A percentile compares a stretch with the other conserved stretches of the same genome.
Evolutionary conservation across 768 basidiomycete species (phyloP).

Genomic region (Chalciporus piperatus): DNA sequence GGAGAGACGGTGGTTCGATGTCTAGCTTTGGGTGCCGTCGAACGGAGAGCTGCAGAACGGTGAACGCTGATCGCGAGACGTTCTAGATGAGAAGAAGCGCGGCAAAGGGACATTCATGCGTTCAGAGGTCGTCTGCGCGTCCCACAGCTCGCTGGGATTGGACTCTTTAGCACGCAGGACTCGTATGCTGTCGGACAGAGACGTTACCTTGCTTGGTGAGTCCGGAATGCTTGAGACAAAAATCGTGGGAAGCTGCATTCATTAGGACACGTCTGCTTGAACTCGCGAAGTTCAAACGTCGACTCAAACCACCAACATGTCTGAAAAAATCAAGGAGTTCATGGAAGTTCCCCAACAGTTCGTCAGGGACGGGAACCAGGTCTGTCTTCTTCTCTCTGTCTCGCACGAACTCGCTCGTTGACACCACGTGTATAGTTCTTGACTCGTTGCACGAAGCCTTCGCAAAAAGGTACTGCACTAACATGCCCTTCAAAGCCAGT

Average conservation of each 20-base stretch:
- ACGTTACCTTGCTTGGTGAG: slow-evolving; percentile 16
- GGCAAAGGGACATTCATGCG: slow-evolving; percentile 62
- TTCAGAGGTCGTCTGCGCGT: slow-evolving; percentile 16
- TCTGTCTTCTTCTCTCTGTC: slow-evolving; percentile 31
- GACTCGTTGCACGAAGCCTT: slow-evolving; percentile 96
- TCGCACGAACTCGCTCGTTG: slow-evolving; percentile 6
- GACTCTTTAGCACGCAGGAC: slow-evolving; percentile 3
- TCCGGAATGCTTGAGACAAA: not conserved
- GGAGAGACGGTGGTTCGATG: slow-evolving; percentile 8
- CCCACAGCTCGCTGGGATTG: slow-evolving; percentile 6
- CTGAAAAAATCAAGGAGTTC: slow-evolving; percentile 88
- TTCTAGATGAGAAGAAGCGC: slow-evolving; percentile 35
- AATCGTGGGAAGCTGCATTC: slow-evolving; percentile 26
- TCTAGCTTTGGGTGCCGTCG: slow-evolving; percentile 1
- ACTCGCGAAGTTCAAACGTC: slow-evolving; percentile 11
- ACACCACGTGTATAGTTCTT: slow-evolving; percentile 65
- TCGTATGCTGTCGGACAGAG: not conserved
- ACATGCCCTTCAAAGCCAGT: not conserved
- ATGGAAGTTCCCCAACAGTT: slow-evolving; percentile 90
- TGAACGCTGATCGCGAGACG: slow-evolving; percentile 25
- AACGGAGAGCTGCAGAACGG: slow-evolving; percentile 17
- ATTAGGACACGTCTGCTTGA: slow-evolving; percentile 29
- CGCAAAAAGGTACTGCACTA: slow-evolving; percentile 72
- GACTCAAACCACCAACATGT: slow-evolving; percentile 50
- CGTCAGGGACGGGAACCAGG: slow-evolving; percentile 90